Evolutionary conservation across 176 grass and related monocot species (phyloP).

Genomic region (Cocos nucifera): DNA sequence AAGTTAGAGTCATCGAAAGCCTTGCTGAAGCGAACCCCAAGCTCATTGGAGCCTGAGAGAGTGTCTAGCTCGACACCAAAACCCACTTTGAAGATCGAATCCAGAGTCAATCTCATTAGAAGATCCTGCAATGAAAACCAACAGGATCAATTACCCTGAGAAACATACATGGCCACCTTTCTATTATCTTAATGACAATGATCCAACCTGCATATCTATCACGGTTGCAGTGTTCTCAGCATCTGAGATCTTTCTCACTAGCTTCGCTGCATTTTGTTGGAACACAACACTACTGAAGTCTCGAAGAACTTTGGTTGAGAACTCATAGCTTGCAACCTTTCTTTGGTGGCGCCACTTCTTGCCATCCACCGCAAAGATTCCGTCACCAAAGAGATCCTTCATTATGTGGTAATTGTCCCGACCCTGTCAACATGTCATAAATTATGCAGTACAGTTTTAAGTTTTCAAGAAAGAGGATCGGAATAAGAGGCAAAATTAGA

Average conservation of each 20-base stretch:
- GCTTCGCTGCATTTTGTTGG: conserved; percentile 27
- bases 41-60: conserved; percentile 24
- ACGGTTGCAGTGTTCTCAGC: not conserved
- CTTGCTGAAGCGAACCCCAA: conserved; percentile 26
- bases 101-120: conserved; percentile 55
- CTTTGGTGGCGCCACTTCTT: conserved; percentile 58
- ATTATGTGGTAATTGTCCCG: conserved; percentile 7
- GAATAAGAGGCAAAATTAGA: not conserved
- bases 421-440: not conserved
- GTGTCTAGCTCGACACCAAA: conserved; percentile 44
- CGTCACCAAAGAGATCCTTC: conserved; percentile 59
- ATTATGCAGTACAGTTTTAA: not conserved
- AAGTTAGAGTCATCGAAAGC: conserved; percentile 48
- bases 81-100: conserved; percentile 59
- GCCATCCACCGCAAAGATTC: conserved; percentile 53
- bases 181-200: not conserved
- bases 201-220: not conserved
- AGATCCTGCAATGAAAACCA: conserved; percentile 24
- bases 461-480: not conserved
- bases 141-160: too few relatives aligned
- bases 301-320: conserved; percentile 55
- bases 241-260: conserved; percentile 21
- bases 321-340: conserved; percentile 61
- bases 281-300: conserved; percentile 32
- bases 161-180: not conserved